Conservation (phyloP, 2,329 filamentous ascomycete genomes). For the Cyphellophora europaea region DNA sequence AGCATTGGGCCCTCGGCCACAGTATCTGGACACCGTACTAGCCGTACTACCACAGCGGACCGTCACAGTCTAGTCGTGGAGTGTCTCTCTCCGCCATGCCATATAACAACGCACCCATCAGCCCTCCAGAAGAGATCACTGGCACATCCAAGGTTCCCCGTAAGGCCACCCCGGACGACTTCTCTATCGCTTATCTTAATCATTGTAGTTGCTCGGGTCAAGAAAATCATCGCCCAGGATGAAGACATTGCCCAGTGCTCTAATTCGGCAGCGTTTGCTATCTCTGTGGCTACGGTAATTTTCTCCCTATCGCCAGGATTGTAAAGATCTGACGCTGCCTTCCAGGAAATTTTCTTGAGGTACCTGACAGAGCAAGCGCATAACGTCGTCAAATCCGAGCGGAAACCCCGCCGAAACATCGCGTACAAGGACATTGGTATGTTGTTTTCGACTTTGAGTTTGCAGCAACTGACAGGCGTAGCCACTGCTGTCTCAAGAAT, state of each 20-base stretch:
- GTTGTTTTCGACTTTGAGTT: constrained; percentile 17
- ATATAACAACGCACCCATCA: constrained; percentile 78
- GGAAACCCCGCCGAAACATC: constrained; percentile 84
- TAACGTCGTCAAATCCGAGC: constrained; percentile 80
- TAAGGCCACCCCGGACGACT: constrained; percentile 43
- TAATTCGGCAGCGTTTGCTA: constrained; percentile 88
- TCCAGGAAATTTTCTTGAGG: constrained; percentile 87
- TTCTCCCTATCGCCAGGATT: neutral
- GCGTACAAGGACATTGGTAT: constrained; percentile 89
- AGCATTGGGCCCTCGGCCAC: too few relatives aligned
- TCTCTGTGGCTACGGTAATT: constrained; percentile 75
- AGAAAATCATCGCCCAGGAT: constrained; percentile 88
- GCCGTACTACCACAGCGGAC: too few relatives aligned
- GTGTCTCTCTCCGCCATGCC: too few relatives aligned
- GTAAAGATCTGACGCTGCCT: neutral
- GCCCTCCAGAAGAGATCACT: constrained; percentile 70
- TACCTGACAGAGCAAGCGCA: constrained; percentile 78
- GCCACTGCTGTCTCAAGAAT: constrained; percentile 77
- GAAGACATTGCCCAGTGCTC: constrained; percentile 78
- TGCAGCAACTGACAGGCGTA: constrained; percentile 24
- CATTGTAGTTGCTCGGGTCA: constrained; percentile 73
- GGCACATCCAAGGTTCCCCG: constrained; percentile 77
- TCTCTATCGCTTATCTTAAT: constrained; percentile 12
- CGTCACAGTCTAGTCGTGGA: too few relatives aligned
- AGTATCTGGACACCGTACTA: too few relatives aligned